Percentiles rank a stretch among this genome's conserved stretches.
Evolutionary conservation across 441 rosid genomes (phyloP).

Genomic region (Euphorbia celastroides): DNA sequence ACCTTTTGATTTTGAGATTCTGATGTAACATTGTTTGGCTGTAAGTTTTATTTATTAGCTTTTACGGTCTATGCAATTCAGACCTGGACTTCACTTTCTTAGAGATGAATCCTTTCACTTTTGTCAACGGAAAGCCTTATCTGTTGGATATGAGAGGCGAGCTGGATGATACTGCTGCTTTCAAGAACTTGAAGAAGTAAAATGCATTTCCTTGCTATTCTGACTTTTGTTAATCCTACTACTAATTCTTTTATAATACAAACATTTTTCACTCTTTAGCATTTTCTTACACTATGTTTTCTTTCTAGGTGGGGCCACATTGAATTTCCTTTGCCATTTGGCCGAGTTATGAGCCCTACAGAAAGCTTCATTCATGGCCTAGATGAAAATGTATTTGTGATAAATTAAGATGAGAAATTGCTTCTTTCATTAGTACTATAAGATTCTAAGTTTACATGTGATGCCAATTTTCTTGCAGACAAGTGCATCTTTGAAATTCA

Average conservation of each 20-base stretch:
- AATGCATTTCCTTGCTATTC: constrained; percentile 11
- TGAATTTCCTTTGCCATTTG: constrained; percentile 90
- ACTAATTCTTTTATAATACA: constrained; percentile 5
- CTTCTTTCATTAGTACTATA: no score
- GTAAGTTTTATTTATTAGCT: constrained; percentile 10
- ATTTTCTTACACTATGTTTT: constrained; percentile 18
- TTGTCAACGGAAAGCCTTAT: constrained; percentile 89
- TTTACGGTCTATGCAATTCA: constrained; percentile 24
- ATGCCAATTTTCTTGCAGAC: constrained; percentile 50
- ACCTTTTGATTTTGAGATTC: background rate
- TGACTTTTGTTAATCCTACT: background rate
- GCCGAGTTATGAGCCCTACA: constrained; percentile 80
- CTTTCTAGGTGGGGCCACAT: constrained; percentile 77
- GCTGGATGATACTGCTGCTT: constrained; percentile 90
- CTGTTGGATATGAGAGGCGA: constrained; percentile 98
- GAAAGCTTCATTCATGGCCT: constrained; percentile 83
- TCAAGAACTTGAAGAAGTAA: constrained; percentile 96
- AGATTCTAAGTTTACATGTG: no score
- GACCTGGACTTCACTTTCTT: constrained; percentile 96
- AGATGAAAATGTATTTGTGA: constrained; percentile 68
- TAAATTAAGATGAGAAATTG: no score
- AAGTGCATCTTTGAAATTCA: constrained; percentile 90
- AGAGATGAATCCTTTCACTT: constrained; percentile 95
- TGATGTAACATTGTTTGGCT: background rate
- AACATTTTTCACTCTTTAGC: background rate